Conservation (phyloP, 1,284 basidiomycete species). For the Ceratobasidium sp. region DNA sequence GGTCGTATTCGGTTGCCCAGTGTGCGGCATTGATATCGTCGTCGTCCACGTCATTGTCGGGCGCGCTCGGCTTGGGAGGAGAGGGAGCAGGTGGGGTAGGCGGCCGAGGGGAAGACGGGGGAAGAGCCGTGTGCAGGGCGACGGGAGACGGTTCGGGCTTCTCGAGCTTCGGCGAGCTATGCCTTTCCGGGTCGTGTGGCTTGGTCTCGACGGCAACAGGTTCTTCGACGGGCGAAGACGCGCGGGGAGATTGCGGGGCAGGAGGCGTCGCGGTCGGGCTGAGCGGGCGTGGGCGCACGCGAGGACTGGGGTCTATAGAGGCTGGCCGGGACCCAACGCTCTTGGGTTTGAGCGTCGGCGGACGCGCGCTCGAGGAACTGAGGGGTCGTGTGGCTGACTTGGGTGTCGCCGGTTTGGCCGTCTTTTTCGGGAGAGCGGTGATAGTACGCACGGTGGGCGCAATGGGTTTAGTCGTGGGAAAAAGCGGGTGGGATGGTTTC, state of each 20-base stretch:
- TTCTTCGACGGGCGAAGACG: constrained; percentile 4
- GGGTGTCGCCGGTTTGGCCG: constrained; percentile 7
- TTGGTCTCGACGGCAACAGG: background rate
- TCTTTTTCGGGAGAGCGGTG: constrained; percentile 6
- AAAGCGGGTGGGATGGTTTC: background rate
- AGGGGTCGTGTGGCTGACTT: background rate
- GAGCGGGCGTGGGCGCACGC: constrained; percentile 17
- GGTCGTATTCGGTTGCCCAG: constrained; percentile 34
- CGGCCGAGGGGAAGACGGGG: constrained; percentile 14
- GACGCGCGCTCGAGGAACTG: background rate
- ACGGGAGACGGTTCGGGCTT: background rate
- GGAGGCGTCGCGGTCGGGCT: constrained; percentile 27
- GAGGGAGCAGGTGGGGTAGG: constrained; percentile 13
- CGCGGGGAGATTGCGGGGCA: constrained; percentile 23
- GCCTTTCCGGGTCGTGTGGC: background rate
- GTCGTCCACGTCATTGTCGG: constrained; percentile 4
- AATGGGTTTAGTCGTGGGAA: constrained; percentile 9
- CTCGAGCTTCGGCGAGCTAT: constrained; percentile 1
- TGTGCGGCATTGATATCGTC: constrained; percentile 32
- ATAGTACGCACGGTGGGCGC: constrained; percentile 26
- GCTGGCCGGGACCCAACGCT: constrained; percentile 19
- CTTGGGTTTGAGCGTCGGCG: background rate
- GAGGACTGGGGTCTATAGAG: constrained; percentile 24
- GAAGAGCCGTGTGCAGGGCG: constrained; percentile 12
- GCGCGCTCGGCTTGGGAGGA: constrained; percentile 9